Evolutionary conservation across 306 rosid genomes (phyloP).

Genomic region (Sindora glabra): DNA sequence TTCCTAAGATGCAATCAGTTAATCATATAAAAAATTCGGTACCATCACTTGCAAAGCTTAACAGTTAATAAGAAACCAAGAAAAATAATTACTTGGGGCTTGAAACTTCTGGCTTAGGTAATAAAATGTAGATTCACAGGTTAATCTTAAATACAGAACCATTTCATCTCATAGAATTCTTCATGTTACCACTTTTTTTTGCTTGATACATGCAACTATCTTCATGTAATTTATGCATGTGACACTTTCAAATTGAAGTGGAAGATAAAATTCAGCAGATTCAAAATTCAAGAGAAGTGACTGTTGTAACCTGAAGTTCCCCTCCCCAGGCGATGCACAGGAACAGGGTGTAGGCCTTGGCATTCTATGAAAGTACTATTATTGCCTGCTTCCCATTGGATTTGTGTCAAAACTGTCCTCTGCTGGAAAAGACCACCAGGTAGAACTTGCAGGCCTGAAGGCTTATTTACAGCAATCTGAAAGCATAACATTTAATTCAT

Average conservation of each 20-base stretch:
- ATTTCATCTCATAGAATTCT: neutral
- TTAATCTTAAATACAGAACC: neutral
- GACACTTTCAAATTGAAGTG: neutral
- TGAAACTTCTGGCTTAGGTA: neutral
- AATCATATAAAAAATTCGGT: constrained; percentile 12
- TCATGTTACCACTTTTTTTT: neutral
- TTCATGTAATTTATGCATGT: neutral
- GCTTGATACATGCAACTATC: neutral
- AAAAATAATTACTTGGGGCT: neutral
- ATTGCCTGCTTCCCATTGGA: constrained; percentile 48
- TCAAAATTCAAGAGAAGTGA: constrained; percentile 12
- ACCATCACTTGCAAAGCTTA: neutral
- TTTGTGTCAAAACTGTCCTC: constrained; percentile 84
- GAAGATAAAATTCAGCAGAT: neutral
- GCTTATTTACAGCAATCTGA: constrained; percentile 83
- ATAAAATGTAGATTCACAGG: neutral
- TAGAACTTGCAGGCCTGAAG: constrained; percentile 89
- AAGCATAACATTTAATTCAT: constrained; percentile 10
- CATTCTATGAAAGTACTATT: constrained; percentile 20
- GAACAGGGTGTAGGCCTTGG: constrained; percentile 49
- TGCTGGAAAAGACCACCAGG: constrained; percentile 98
- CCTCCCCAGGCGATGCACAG: constrained; percentile 94
- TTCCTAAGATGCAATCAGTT: constrained; percentile 33
- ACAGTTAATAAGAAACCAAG: neutral
- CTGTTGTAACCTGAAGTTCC: constrained; percentile 83